phyloP scores from a whole-genome alignment of 805 yeast genomes.

The Jamesozyma spencerorum region DNA sequence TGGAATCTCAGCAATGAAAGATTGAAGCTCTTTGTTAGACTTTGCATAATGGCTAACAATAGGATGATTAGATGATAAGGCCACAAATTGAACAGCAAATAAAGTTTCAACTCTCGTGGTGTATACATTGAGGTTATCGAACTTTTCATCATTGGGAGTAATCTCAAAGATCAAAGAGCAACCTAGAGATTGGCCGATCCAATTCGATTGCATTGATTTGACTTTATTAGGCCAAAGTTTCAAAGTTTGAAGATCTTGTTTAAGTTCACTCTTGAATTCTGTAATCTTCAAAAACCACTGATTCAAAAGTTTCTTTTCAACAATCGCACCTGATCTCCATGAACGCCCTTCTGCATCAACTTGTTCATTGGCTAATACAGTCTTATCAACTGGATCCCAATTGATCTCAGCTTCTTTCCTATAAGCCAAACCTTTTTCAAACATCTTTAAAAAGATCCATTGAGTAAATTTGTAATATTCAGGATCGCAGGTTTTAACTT shows the following conservation, averaged over 20 bases:
- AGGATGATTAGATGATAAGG: constrained; percentile 66
- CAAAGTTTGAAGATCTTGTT: constrained; percentile 52
- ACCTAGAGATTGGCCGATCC: constrained; percentile 89
- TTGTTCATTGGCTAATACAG: constrained; percentile 94
- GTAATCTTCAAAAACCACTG: constrained; percentile 96
- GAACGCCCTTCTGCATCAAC: constrained; percentile 85
- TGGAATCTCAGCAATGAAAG: constrained; percentile 37
- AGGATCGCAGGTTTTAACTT: constrained; percentile 75
- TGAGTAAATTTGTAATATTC: constrained; percentile 93
- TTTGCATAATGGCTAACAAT: constrained; percentile 36
- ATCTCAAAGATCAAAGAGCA: constrained; percentile 52
- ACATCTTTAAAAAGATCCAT: constrained; percentile 63
- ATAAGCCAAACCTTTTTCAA: constrained; percentile 75
- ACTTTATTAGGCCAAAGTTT: constrained; percentile 84
- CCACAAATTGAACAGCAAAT: constrained; percentile 72
- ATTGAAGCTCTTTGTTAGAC: constrained; percentile 33
- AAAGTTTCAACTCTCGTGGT: constrained; percentile 90
- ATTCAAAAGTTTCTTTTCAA: constrained; percentile 67
- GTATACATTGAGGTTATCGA: constrained; percentile 42
- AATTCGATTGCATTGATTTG: constrained; percentile 79
- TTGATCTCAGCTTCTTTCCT: constrained; percentile 81
- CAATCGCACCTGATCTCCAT: constrained; percentile 95
- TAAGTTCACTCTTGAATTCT: constrained; percentile 59
- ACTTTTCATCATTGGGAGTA: constrained; percentile 19
- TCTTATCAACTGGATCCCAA: constrained; percentile 95